Evolutionary conservation across 2,329 filamentous ascomycete genomes (phyloP), one percentile per base, ranked within the genome.

Genomic region (Cercospora canescens): DNA sequence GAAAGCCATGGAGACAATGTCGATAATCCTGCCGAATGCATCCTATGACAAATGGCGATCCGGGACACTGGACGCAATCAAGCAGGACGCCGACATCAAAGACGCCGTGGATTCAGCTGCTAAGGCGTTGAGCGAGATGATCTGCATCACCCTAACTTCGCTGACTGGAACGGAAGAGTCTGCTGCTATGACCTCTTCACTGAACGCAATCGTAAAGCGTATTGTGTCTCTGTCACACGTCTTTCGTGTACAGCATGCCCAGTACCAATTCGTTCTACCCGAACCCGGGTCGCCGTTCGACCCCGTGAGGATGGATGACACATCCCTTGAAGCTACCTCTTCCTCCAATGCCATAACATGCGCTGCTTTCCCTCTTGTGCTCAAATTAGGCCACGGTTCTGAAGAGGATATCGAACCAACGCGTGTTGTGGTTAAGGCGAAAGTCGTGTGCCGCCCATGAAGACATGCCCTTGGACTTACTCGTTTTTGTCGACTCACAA

Each of bases 11-110:
- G 65, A 73, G 26, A 68, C 66, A 7, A 41, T 77, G 30, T 65
- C 68, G 3, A 21, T 64, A 24, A 66, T 75, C 1, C 66, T 77
- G 16, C 60, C 64, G n/a, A 63, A 70, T 54, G 84, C 86, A 67
- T 80, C 84, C 32, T 82, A 88, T 67, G 90, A 89, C 74, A 85
- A 88, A 73, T 91, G 88, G 88, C 86, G 89, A 41, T 86, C 88
- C 6, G 81, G 83, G n/a, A 91, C 88, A 1, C 81, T 90, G 45
- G 82, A 85, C 28, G 81, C 88, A 50, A 76, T 91, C 59, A 83
- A 83, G 62, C 86, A 86, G 71, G 85, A 86, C 39, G 69, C 71
- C 6, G 64, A 63, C 11, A 70, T 73, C 55, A 67, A 71, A 30
- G 57, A 65, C 12, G 66, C 69, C 7, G 63, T 71, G 1, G 69